Base-by-base conservation (phyloP, 2,329 filamentous ascomycete genomes). In the Myriangium duriaei region DNA sequence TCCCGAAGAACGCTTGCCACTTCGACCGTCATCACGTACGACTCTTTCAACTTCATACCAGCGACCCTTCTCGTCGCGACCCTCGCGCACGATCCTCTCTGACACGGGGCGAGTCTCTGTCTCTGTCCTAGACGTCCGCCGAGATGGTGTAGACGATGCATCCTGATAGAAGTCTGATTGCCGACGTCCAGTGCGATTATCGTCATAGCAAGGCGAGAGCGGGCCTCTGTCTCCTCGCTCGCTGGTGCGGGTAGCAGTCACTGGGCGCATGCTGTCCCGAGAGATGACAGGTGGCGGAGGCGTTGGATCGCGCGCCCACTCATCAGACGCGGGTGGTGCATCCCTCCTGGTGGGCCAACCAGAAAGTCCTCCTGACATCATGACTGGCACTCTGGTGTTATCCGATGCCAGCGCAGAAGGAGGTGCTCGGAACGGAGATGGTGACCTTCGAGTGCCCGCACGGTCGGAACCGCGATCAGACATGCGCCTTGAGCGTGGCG, bases 351-450 rank as follows among this genome's bases (percentile, higher is more conserved):
- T 39, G 11, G 35, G 21, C 26, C 19, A 30, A 15, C 35, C 35
- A 10, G 35, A 37, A 3, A 39, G 15, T n/a, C 30, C 30, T 18
- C 29, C 36, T 32, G 28, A 32, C 36, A 39, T 39, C 4, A 32
- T 16, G 7, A 33, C 32, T 7, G 36, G 36, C 10, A 15, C 16
- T 39, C 36, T 17, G 11, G 28, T 19, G 10, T 32, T 19, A 16
- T 29, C 32, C 14, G 29, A 32, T 11, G 29, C 30, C 36, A 39
- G 24, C 9, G 30, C 30, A 4, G 30, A 32, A 28, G 30, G 21
- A 3, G 35, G 35, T 13, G 35, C 30, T 5, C 19, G 4, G 35
- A 37, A 37, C 4, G 35, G 35, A 11, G 35, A 26, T n/a, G n/a
- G n/a, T n/a, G n/a, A n/a, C n/a, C n/a, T n/a, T n/a, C n/a, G n/a